Evolutionary conservation across 495 filamentous ascomycete genomes (phyloP).

Genomic region (Daldinia loculata): DNA sequence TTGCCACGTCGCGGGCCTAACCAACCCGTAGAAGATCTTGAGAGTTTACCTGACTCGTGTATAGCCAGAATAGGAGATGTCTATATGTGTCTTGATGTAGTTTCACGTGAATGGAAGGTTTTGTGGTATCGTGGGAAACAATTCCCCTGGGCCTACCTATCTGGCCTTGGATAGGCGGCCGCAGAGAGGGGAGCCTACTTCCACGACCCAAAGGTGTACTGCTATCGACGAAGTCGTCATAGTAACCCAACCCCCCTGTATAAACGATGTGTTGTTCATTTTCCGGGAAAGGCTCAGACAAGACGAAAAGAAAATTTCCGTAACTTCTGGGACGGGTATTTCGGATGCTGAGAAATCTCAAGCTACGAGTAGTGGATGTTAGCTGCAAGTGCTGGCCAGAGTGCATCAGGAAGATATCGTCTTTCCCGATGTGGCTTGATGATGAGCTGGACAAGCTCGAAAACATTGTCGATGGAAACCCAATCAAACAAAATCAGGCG

Average conservation of each 20-base stretch:
- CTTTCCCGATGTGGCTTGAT: conserved; percentile 49
- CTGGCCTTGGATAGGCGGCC: conserved; percentile 34
- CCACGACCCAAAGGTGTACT: conserved; percentile 31
- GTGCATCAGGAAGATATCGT: conserved; percentile 40
- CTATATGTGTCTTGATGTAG: conserved; percentile 31
- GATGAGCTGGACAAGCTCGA: conserved; percentile 38
- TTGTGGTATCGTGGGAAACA: conserved; percentile 27
- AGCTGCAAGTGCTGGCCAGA: conserved; percentile 42
- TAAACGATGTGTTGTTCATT: conserved; percentile 42
- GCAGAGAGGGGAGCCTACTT: conserved; percentile 34
- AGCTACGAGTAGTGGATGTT: conserved; percentile 39
- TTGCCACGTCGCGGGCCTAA: conserved; percentile 43
- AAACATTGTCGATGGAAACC: conserved; percentile 35
- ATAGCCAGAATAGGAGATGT: conserved; percentile 26
- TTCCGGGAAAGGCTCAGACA: conserved; percentile 18
- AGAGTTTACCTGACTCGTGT: conserved; percentile 40
- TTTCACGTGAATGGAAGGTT: conserved; percentile 30
- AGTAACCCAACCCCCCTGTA: conserved; percentile 37
- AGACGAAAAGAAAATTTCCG: conserved; percentile 20
- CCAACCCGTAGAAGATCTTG: conserved; percentile 38
- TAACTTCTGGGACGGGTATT: conserved; percentile 31
- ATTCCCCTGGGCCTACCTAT: conserved; percentile 34
- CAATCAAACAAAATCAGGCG: conserved; percentile 39
- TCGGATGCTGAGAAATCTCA: conserved; percentile 36
- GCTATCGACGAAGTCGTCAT: conserved; percentile 39